A percentile compares a stretch with the other conserved stretches of the same genome.
Conservation (phyloP, 1,139 yeast genomes). For the Kodamaea derodonti region DNA sequence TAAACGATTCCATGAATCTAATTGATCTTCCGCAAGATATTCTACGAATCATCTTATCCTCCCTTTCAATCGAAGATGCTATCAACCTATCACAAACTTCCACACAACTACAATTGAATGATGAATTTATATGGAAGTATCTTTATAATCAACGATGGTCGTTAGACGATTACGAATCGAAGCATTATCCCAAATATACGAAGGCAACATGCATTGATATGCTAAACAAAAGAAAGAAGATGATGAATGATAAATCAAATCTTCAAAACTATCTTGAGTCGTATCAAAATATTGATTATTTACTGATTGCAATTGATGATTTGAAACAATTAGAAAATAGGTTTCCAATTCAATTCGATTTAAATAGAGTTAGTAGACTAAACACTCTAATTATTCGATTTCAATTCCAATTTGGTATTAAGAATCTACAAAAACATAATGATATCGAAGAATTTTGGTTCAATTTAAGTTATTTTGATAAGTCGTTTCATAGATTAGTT, state of each 20-base stretch:
- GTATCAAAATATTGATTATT: slow-evolving; percentile 8
- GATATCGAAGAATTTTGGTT: slow-evolving; percentile 25
- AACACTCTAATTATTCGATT: slow-evolving; percentile 8
- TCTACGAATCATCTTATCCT: neutral
- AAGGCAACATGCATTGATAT: slow-evolving; percentile 1
- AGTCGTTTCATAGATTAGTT: slow-evolving; percentile 16
- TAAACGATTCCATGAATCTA: slow-evolving; percentile 2
- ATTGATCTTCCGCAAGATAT: slow-evolving; percentile 5
- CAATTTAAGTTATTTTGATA: slow-evolving; percentile 21
- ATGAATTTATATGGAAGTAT: slow-evolving; percentile 18
- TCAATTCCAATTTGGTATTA: slow-evolving; percentile 8
- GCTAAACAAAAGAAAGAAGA: neutral
- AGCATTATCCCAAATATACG: neutral
- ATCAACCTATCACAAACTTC: slow-evolving; percentile 6
- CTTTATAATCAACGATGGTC: slow-evolving; percentile 13
- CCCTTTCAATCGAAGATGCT: slow-evolving; percentile 5
- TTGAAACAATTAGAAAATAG: neutral
- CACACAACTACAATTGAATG: slow-evolving; percentile 7
- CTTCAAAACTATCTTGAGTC: neutral
- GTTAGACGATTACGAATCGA: slow-evolving; percentile 2
- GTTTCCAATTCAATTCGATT: neutral
- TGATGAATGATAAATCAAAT: neutral
- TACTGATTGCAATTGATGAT: slow-evolving; percentile 12
- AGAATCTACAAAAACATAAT: neutral
- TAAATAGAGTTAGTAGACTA: slow-evolving; percentile 1